Conservation (phyloP, 805 yeast genomes). For the Zygosaccharomyces bailii region DNA sequence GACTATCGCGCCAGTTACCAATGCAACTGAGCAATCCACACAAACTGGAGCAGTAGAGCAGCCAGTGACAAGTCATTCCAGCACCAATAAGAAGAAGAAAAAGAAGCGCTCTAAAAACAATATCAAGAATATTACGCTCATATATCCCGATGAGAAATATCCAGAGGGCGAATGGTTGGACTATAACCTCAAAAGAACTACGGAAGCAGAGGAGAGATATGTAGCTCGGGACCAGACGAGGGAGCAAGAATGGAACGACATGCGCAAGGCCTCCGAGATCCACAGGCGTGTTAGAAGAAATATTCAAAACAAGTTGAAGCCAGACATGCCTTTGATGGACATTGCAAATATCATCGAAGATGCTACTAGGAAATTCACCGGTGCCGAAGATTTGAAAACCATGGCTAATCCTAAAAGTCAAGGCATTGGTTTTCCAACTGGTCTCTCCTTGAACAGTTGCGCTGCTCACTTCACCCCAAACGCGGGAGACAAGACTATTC, state of each 20-base stretch:
- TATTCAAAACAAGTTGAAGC: slow-evolving; percentile 69
- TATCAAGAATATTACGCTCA: slow-evolving; percentile 58
- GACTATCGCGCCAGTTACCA: not conserved
- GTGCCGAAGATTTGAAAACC: slow-evolving; percentile 54
- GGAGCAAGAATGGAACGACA: slow-evolving; percentile 70
- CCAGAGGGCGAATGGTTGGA: slow-evolving; percentile 84
- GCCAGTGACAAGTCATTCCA: slow-evolving; percentile 3
- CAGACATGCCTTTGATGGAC: slow-evolving; percentile 90
- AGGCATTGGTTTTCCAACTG: slow-evolving; percentile 99
- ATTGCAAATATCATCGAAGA: slow-evolving; percentile 88
- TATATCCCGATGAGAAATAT: slow-evolving; percentile 66
- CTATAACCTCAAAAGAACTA: slow-evolving; percentile 66
- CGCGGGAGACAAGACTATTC: slow-evolving; percentile 81
- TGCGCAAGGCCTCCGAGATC: slow-evolving; percentile 93
- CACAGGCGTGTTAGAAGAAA: slow-evolving; percentile 87
- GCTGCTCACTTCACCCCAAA: slow-evolving; percentile 99
- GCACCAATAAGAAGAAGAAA: slow-evolving; percentile 54
- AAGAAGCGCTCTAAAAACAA: slow-evolving; percentile 53
- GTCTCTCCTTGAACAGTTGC: slow-evolving; percentile 84
- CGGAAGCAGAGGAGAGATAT: slow-evolving; percentile 83
- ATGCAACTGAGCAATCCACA: slow-evolving; percentile 2
- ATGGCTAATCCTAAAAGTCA: slow-evolving; percentile 44
- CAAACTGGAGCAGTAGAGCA: slow-evolving; percentile 4
- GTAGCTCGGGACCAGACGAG: slow-evolving; percentile 55
- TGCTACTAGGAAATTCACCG: slow-evolving; percentile 70